These are phyloP conservation scores for Fraxinus albicans DNA, from an alignment of 305 asterid species.

Conservation along the genomic window DNA sequence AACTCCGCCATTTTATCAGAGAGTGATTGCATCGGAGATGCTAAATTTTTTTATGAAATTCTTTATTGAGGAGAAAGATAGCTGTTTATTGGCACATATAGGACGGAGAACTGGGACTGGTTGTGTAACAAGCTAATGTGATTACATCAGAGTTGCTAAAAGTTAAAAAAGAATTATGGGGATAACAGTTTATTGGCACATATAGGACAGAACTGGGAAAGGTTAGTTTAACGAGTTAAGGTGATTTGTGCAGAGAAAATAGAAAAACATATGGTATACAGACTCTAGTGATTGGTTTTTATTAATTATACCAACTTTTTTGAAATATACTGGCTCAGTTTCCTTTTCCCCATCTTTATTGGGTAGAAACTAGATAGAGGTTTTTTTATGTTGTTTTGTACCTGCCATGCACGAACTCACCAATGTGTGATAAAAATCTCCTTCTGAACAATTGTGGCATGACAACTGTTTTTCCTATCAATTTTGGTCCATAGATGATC, in stretches of 20 bases:
- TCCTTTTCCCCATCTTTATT: conserved; percentile 1
- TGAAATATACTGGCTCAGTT: neutral
- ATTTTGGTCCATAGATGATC: conserved; percentile 56
- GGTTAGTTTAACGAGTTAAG: neutral
- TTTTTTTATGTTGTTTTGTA: conserved; percentile 6
- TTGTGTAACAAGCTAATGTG: conserved; percentile 2
- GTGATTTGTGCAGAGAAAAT: conserved; percentile 1
- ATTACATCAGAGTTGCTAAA: conserved; percentile 2
- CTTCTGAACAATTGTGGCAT: conserved; percentile 8
- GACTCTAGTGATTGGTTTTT: conserved; percentile 1
- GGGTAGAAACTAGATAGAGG: neutral
- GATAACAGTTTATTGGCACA: neutral
- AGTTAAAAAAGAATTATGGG: neutral
- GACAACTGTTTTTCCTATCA: conserved; percentile 12
- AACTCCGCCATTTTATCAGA: neutral
- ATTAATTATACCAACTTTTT: neutral
- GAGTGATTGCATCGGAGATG: neutral
- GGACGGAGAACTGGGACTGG: neutral
- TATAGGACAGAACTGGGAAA: neutral
- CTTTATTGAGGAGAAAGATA: neutral
- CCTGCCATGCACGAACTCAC: conserved; percentile 12
- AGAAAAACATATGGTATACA: neutral
- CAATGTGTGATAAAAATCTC: neutral
- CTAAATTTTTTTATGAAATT: neutral
- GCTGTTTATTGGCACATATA: neutral